These are phyloP conservation scores for Chimonanthus salicifolius DNA, from an alignment of 164 flowering plant genomes.

Conservation along the genomic window DNA sequence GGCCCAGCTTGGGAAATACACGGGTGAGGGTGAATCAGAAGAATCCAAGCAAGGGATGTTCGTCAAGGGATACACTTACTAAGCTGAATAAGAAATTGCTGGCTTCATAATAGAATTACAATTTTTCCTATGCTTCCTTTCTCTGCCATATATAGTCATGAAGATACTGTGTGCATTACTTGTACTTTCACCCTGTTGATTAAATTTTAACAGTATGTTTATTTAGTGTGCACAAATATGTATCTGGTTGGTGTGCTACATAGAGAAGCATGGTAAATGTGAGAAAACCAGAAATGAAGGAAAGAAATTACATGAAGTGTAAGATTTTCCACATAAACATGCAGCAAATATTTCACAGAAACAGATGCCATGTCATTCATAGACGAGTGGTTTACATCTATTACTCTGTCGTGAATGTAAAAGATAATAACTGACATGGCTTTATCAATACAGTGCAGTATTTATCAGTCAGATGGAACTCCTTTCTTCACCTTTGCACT, in stretches of 20 bases:
- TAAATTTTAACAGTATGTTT: constrained; percentile 4
- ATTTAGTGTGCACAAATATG: background rate
- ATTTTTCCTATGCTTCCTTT: constrained; percentile 19
- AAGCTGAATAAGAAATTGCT: constrained; percentile 14
- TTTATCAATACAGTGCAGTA: background rate
- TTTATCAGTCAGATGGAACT: background rate
- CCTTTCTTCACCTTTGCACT: background rate
- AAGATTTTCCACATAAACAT: too few species aligned
- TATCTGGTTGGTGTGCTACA: background rate
- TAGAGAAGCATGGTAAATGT: background rate
- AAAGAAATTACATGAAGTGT: background rate
- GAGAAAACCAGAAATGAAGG: background rate
- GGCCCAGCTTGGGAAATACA: constrained; percentile 91
- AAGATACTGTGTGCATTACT: constrained; percentile 35
- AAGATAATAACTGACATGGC: too few species aligned
- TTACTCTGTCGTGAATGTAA: background rate
- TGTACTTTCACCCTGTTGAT: constrained; percentile 36
- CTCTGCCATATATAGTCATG: constrained; percentile 25
- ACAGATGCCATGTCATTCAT: too few species aligned
- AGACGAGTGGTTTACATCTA: background rate
- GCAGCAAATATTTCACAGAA: too few species aligned
- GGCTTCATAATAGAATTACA: constrained; percentile 4
- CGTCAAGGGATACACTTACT: constrained; percentile 78
- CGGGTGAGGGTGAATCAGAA: constrained; percentile 82
- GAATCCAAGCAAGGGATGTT: constrained; percentile 82